phyloP scores from a whole-genome alignment of 1,139 yeast genomes.

The Hanseniaspora uvarum region DNA sequence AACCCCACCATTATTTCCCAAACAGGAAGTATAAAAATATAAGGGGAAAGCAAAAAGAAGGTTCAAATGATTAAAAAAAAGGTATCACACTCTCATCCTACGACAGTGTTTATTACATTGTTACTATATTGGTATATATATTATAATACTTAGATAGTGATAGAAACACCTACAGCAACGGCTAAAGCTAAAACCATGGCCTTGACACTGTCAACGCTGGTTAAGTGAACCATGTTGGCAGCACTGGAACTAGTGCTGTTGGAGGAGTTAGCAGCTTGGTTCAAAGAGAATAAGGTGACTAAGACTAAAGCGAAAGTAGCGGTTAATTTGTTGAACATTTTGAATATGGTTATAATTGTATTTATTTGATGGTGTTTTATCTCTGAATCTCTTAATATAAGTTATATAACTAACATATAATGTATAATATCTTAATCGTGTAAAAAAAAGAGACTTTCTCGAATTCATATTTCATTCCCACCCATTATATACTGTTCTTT shows the following conservation, averaged over 20 bases:
- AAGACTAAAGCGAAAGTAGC: slow-evolving; percentile 15
- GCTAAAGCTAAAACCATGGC: slow-evolving; percentile 15
- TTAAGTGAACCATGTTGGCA: slow-evolving; percentile 7
- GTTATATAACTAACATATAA: too few species aligned
- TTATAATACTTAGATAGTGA: neutral
- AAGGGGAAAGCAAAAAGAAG: neutral
- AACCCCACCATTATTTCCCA: neutral
- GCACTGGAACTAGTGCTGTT: slow-evolving; percentile 1
- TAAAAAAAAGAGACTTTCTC: neutral
- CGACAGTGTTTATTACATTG: neutral
- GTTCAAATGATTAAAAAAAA: neutral
- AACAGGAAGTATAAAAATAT: neutral
- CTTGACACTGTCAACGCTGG: slow-evolving; percentile 10
- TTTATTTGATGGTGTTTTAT: neutral
- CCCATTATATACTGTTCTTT: neutral
- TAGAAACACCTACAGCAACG: slow-evolving; percentile 15
- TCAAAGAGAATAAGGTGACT: slow-evolving; percentile 4
- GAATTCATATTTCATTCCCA: neutral
- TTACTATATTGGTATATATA: neutral
- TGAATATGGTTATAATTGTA: neutral
- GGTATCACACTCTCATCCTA: neutral
- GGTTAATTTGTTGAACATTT: slow-evolving; percentile 15
- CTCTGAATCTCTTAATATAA: too few species aligned
- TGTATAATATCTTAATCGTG: too few species aligned
- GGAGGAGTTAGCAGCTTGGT: slow-evolving; percentile 14